These are phyloP conservation scores for Globisporangium takayamanum DNA, from an alignment of 352 stramenopile genomes.

Conservation along the genomic window DNA sequence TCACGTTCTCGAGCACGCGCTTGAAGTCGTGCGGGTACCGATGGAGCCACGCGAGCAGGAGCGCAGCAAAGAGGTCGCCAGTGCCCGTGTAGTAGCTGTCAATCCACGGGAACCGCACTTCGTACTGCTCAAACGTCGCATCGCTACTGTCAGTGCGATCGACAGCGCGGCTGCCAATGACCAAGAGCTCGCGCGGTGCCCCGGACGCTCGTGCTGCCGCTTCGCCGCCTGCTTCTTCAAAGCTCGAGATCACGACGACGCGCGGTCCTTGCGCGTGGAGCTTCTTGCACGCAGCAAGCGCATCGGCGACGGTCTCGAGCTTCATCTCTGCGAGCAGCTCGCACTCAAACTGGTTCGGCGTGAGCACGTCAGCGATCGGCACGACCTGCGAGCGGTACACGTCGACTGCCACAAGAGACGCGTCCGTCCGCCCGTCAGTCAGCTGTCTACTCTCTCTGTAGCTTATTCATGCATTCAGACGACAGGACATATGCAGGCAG, in stretches of 20 bases:
- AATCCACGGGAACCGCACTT: slow-evolving; percentile 72
- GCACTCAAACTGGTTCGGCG: slow-evolving; percentile 84
- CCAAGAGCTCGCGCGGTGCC: slow-evolving; percentile 39
- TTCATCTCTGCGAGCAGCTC: slow-evolving; percentile 71
- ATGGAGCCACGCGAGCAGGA: slow-evolving; percentile 78
- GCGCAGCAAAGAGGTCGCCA: slow-evolving; percentile 72
- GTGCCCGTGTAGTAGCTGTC: slow-evolving; percentile 83
- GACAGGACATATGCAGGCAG: background rate
- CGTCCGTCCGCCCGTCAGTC: background rate
- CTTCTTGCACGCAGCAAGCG: slow-evolving; percentile 61
- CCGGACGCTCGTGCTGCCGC: slow-evolving; percentile 22
- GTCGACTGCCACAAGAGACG: slow-evolving; percentile 38
- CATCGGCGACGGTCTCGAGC: slow-evolving; percentile 57
- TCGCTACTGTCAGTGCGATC: slow-evolving; percentile 1
- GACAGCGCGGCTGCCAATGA: slow-evolving; percentile 60
- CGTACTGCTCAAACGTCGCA: slow-evolving; percentile 57
- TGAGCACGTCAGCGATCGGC: slow-evolving; percentile 78
- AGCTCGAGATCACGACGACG: slow-evolving; percentile 82
- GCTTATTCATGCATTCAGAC: background rate
- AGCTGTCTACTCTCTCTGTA: too few relatives aligned
- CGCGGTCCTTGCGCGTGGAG: slow-evolving; percentile 63
- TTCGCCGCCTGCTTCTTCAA: slow-evolving; percentile 41
- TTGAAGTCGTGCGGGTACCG: slow-evolving; percentile 58
- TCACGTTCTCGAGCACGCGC: slow-evolving; percentile 59
- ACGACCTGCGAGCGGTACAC: slow-evolving; percentile 74